Evolutionary conservation across 1,284 basidiomycete genomes (phyloP), one percentile per base, ranked within the genome.

Genomic region (Baeospora myosura): DNA sequence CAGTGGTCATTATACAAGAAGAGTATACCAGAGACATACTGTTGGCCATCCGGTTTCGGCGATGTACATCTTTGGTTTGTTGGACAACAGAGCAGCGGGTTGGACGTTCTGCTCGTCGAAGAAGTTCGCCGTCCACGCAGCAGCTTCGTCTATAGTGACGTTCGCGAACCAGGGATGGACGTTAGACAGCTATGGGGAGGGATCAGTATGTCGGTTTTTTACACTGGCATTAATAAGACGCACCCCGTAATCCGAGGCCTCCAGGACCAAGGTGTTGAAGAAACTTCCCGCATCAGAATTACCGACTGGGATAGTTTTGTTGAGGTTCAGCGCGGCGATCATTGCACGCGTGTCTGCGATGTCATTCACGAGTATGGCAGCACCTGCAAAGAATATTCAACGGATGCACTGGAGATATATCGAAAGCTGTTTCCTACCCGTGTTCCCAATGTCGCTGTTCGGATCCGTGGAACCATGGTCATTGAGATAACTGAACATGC

Each of bases 31-130:
- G 37, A 16, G 5, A 52, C 68, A 47, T 56, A 84, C 83, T 24
- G 87, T 81, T 10, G 93, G 93, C 93, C 93, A 96, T 28, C 93
- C 93, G 17, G 91, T 92, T 68, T 95, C 91, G 7, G 90, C 90
- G 49, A 94, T 90, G 64, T 80, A 91, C 71, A 84, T 81, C 43
- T 67, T 62, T 3, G 90, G 89, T 45, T 64, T 72, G 63, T 89
- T 89, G 11, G 74, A 42, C n/a, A 72, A 48, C 11, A 66, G 51
- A n/a, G 57, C 48, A 2, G 76, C 74, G 20, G 66, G 65, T 31
- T 56, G 63, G 5, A 88, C 74, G 56, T 88, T 78, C 29, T 66
- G 76, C 51, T 61, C 62, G 16, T 67, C 44, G 50, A 74, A 74
- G 57, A 72, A 73, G 1, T 55, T 51, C 24, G 60, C 60, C 12